Evolutionary conservation across 305 asterid species (phyloP).

Genomic region (Fraxinus greggii): DNA sequence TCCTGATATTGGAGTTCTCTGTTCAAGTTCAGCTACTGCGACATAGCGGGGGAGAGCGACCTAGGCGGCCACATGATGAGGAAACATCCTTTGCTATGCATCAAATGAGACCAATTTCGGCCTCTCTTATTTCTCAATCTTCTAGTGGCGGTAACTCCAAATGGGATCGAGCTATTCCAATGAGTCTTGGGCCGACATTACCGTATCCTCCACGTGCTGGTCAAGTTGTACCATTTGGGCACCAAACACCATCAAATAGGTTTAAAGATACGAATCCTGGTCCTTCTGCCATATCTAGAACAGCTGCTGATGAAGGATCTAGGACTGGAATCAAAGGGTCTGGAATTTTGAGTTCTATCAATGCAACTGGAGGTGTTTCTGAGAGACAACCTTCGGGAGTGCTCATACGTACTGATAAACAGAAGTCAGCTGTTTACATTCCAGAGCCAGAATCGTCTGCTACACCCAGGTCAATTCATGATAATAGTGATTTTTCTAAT

Average conservation of each 20-base stretch:
- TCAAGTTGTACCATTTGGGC: constrained; percentile 62
- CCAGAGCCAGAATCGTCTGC: constrained; percentile 65
- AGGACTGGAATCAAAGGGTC: constrained; percentile 92
- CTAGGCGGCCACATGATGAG: constrained; percentile 51
- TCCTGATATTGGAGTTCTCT: constrained; percentile 34
- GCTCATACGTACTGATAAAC: constrained; percentile 55
- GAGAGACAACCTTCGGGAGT: constrained; percentile 71
- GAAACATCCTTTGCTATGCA: constrained; percentile 55
- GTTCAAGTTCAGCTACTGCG: constrained; percentile 65
- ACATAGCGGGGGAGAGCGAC: constrained; percentile 66
- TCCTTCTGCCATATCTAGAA: constrained; percentile 56
- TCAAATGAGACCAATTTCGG: constrained; percentile 55
- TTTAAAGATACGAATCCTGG: constrained; percentile 58
- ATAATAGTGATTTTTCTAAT: constrained; percentile 11
- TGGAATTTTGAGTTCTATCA: constrained; percentile 61
- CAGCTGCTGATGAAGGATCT: constrained; percentile 98
- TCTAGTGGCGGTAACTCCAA: constrained; percentile 52
- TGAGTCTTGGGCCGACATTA: constrained; percentile 47
- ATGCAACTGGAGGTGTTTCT: constrained; percentile 45
- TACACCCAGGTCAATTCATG: constrained; percentile 46
- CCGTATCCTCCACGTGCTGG: constrained; percentile 70
- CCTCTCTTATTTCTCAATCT: constrained; percentile 55
- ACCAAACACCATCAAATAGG: constrained; percentile 56
- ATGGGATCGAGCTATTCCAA: constrained; percentile 49
- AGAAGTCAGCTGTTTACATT: constrained; percentile 42